Conservation (phyloP, 169 alveolate species). For the Plasmodium inui region DNA sequence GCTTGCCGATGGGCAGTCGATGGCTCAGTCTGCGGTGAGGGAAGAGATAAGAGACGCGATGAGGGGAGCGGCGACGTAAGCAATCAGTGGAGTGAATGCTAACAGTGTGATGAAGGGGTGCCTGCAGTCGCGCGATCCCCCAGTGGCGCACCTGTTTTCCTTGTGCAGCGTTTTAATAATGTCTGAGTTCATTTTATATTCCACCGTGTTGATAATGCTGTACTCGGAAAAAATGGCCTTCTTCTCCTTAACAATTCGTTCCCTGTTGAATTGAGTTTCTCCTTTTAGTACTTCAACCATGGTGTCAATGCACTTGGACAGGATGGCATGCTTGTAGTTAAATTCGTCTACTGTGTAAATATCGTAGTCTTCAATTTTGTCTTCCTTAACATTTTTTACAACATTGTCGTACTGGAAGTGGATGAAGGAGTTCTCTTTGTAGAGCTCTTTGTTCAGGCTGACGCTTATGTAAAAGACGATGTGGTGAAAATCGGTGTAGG, state of each 20-base stretch:
- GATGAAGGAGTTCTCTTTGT: slow-evolving; percentile 21
- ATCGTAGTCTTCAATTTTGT: slow-evolving; percentile 61
- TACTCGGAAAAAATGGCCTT: slow-evolving; percentile 90
- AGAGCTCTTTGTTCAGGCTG: slow-evolving; percentile 72
- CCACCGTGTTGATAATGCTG: slow-evolving; percentile 86
- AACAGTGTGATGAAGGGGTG: neutral
- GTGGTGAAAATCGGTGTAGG: slow-evolving; percentile 91
- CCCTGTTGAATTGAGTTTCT: slow-evolving; percentile 84
- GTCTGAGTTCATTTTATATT: slow-evolving; percentile 87
- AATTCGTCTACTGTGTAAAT: slow-evolving; percentile 65
- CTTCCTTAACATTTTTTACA: slow-evolving; percentile 28
- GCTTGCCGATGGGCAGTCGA: slow-evolving; percentile 63
- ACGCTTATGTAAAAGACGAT: slow-evolving; percentile 87
- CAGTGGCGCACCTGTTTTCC: slow-evolving; percentile 81
- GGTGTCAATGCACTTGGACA: slow-evolving; percentile 66
- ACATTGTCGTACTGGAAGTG: slow-evolving; percentile 25
- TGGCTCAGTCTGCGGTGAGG: slow-evolving; percentile 37
- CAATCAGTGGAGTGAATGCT: neutral
- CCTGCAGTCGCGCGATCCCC: neutral
- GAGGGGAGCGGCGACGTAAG: neutral
- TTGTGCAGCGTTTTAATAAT: slow-evolving; percentile 85
- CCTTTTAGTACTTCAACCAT: slow-evolving; percentile 75
- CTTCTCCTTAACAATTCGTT: slow-evolving; percentile 86
- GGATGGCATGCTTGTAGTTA: slow-evolving; percentile 64
- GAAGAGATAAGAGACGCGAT: neutral